Percentiles rank a stretch among this genome's conserved stretches.
Evolutionary conservation across 768 basidiomycete species (phyloP).

Genomic region (Auriculariales sp.): DNA sequence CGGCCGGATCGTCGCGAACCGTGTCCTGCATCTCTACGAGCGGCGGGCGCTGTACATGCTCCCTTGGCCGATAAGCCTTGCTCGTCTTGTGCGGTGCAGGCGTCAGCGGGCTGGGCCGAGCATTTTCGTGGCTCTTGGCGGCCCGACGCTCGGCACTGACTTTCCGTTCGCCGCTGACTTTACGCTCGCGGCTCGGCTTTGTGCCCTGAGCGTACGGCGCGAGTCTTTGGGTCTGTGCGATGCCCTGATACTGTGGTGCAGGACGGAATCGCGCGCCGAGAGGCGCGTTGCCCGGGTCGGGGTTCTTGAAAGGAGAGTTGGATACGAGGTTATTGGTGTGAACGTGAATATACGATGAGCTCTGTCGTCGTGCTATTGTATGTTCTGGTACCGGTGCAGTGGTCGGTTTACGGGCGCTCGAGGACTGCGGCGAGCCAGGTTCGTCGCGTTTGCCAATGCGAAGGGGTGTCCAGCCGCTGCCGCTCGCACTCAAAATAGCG

Average conservation of each 20-base stretch:
- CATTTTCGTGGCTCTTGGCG: not conserved
- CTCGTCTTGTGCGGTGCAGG: not conserved
- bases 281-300: not conserved
- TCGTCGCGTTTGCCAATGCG: constrained; percentile 63
- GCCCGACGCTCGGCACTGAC: not conserved
- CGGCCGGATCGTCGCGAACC: too few species aligned
- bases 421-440: constrained; percentile 19
- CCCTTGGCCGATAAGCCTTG: not conserved
- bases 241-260: not conserved
- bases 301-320: constrained; percentile 65
- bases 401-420: not conserved
- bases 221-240: not conserved
- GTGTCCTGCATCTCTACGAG: too few species aligned
- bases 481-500: constrained; percentile 36
- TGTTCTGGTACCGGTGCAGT: not conserved
- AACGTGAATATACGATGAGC: constrained; percentile 69
- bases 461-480: constrained; percentile 60
- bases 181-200: constrained; percentile 17
- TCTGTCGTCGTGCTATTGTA: constrained; percentile 54
- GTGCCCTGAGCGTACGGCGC: not conserved
- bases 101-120: not conserved
- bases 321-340: constrained; percentile 66
- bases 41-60: too few species aligned
- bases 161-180: constrained; percentile 58
- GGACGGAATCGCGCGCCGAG: not conserved